Evolutionary conservation across 139 green algal species (phyloP).

Genomic region (Chlorella sp.): DNA sequence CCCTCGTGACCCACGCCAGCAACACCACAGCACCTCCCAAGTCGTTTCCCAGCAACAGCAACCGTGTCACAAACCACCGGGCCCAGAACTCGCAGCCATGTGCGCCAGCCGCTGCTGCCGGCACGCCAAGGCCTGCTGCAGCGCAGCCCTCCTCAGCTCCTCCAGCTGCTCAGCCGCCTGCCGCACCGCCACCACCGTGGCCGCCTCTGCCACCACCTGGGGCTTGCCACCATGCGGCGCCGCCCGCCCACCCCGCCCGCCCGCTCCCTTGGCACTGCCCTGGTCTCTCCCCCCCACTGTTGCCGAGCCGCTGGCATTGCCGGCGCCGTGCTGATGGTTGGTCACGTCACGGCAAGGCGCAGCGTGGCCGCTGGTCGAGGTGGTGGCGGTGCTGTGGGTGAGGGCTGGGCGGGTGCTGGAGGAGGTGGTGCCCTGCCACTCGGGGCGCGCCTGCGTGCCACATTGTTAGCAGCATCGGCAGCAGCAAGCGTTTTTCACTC

Average conservation of each 20-base stretch:
- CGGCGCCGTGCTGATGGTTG: background rate
- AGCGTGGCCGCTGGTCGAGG: too few relatives aligned
- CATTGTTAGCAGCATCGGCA: background rate
- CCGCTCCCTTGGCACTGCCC: background rate
- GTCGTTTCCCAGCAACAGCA: too few relatives aligned
- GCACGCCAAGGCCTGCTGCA: background rate
- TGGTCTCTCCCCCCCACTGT: background rate
- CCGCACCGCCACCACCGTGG: background rate
- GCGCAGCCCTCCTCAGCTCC: background rate
- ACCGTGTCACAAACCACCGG: too few relatives aligned
- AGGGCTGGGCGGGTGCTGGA: background rate
- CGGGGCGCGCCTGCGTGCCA: background rate
- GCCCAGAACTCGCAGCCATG: too few relatives aligned
- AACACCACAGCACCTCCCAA: too few relatives aligned
- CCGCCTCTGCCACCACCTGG: too few relatives aligned
- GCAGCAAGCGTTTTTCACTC: too few relatives aligned
- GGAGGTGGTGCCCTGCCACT: background rate
- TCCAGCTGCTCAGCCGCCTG: background rate
- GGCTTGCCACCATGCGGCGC: too few relatives aligned
- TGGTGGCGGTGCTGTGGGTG: too few relatives aligned
- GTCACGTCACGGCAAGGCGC: too few relatives aligned
- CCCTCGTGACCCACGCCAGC: too few relatives aligned
- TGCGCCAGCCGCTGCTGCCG: background rate
- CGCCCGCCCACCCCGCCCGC: too few relatives aligned
- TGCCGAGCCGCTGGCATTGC: background rate